Conservation (phyloP, 331 rosid species). For the Erythrophleum ivorense region DNA sequence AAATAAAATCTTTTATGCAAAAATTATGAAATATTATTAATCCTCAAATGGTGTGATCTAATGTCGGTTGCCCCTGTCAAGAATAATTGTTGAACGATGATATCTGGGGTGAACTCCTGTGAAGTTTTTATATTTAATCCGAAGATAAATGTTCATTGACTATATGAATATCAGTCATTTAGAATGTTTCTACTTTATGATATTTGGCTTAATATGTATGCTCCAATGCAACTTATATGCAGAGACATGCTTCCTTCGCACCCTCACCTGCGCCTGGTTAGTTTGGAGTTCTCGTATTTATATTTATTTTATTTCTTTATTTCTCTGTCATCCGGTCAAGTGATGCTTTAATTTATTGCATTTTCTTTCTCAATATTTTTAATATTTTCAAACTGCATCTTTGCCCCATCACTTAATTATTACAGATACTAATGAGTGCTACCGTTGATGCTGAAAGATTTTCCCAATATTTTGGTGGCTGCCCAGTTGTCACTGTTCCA, state of each 20-base stretch:
- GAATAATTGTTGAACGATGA: not conserved
- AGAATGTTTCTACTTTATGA: conserved; percentile 35
- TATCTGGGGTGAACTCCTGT: not conserved
- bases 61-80: not conserved
- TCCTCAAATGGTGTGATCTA: not conserved
- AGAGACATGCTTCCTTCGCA: conserved; percentile 86
- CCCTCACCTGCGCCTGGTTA: conserved; percentile 82
- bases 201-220: conserved; percentile 30
- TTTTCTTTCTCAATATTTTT: conserved; percentile 19
- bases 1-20: not conserved
- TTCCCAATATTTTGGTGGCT: conserved; percentile 92
- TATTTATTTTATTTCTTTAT: conserved; percentile 14
- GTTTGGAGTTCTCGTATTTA: conserved; percentile 46
- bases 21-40: not conserved
- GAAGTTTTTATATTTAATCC: not conserved
- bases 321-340: conserved; percentile 30
- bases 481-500: conserved; percentile 87
- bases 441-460: conserved; percentile 82
- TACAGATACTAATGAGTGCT: conserved; percentile 96
- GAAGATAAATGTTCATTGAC: not conserved
- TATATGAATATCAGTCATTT: conserved; percentile 7
- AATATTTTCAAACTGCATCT: conserved; percentile 23
- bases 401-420: conserved; percentile 1
- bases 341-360: conserved; percentile 25
- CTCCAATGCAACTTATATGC: conserved; percentile 49